Evolutionary conservation across 2,329 filamentous ascomycete species (phyloP).

Genomic region (Ambrosiella cleistominuta): DNA sequence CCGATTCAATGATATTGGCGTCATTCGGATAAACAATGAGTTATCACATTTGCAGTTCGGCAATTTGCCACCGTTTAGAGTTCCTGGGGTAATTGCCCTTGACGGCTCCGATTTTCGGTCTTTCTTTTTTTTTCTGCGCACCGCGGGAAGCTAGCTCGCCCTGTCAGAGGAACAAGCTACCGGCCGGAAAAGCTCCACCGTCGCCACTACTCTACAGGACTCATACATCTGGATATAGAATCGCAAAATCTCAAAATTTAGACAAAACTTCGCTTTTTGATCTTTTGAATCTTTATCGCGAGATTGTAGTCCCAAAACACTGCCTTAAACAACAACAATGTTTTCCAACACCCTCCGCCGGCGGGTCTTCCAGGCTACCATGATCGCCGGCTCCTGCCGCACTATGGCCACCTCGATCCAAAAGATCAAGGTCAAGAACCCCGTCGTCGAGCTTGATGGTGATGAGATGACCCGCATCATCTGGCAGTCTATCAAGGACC

Average conservation of each 20-base stretch:
- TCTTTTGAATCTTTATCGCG: neutral
- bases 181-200: neutral
- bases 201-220: neutral
- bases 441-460: slow-evolving; percentile 92
- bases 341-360: slow-evolving; percentile 12
- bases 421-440: slow-evolving; percentile 99
- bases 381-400: slow-evolving; percentile 17
- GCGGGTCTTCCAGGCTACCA: slow-evolving; percentile 13
- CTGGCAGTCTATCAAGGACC: slow-evolving; percentile 98
- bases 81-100: neutral
- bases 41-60: neutral
- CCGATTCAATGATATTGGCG: too few relatives aligned
- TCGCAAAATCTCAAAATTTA: neutral
- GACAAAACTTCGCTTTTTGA: neutral
- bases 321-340: neutral
- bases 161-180: neutral
- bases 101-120: slow-evolving; percentile 12
- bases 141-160: neutral
- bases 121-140: slow-evolving; percentile 3
- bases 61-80: neutral
- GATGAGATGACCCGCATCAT: slow-evolving; percentile 97
- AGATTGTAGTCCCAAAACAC: neutral
- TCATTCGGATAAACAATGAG: too few relatives aligned
- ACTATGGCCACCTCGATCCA: slow-evolving; percentile 38
- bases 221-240: neutral